Conservation (phyloP, 352 stramenopile species). For the Aphanomyces cochlioides region DNA sequence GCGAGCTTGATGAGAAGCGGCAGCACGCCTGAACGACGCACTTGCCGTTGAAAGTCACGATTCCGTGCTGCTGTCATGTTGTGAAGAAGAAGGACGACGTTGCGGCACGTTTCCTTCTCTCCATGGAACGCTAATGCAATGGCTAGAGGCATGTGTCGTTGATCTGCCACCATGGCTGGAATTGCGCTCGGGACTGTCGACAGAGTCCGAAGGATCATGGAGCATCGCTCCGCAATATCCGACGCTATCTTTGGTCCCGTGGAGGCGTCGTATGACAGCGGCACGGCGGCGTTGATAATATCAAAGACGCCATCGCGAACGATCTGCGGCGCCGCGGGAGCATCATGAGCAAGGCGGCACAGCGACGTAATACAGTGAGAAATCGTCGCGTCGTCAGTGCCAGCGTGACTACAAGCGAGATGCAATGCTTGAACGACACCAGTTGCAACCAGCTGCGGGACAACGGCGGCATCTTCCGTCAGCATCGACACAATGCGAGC, state of each 20-base stretch:
- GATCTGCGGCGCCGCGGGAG: slow-evolving; percentile 64
- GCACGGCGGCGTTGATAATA: slow-evolving; percentile 1
- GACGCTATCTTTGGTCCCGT: slow-evolving; percentile 56
- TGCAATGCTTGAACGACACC: slow-evolving; percentile 61
- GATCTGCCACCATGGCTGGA: slow-evolving; percentile 38
- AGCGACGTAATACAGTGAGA: slow-evolving; percentile 36
- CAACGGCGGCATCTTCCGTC: slow-evolving; percentile 56
- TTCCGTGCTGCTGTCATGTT: slow-evolving; percentile 45
- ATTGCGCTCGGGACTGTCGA: slow-evolving; percentile 53
- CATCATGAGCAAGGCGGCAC: slow-evolving; percentile 54
- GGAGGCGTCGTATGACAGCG: slow-evolving; percentile 26
- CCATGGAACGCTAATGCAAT: slow-evolving; percentile 43
- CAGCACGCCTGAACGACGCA: slow-evolving; percentile 58
- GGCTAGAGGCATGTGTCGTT: slow-evolving; percentile 56
- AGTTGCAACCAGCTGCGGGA: slow-evolving; percentile 44
- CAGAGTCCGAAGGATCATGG: slow-evolving; percentile 64
- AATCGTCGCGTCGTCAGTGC: slow-evolving; percentile 31
- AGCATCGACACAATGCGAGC: slow-evolving; percentile 64
- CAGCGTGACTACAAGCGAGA: slow-evolving; percentile 39
- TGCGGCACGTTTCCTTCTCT: slow-evolving; percentile 65
- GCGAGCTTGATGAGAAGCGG: slow-evolving; percentile 42
- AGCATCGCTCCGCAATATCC: slow-evolving; percentile 54
- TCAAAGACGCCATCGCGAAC: slow-evolving; percentile 34
- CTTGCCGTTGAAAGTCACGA: slow-evolving; percentile 63
- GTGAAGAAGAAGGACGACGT: slow-evolving; percentile 64